Conservation (phyloP, 768 basidiomycete species). For the Hypholoma sublateritium region DNA sequence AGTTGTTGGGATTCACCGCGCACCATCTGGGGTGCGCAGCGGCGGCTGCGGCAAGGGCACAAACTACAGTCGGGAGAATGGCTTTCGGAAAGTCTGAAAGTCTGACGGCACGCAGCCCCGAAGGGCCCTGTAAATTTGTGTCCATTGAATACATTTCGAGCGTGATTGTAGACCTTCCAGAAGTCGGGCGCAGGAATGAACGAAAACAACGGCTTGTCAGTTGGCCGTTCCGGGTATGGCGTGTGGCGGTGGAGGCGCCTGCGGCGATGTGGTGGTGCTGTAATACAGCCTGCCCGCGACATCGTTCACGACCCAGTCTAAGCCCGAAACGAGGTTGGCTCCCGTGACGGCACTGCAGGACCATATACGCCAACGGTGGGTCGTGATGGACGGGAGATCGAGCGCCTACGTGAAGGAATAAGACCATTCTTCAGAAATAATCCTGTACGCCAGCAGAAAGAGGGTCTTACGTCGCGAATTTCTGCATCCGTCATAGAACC, state of each 20-base stretch:
- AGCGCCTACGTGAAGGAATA: constrained; percentile 55
- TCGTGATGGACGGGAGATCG: constrained; percentile 75
- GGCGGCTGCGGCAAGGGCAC: constrained; percentile 9
- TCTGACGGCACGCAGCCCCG: constrained; percentile 8
- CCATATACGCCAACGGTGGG: constrained; percentile 88
- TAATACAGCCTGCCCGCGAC: constrained; percentile 89
- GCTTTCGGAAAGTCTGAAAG: constrained; percentile 18
- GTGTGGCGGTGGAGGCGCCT: constrained; percentile 15
- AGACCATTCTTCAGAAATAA: constrained; percentile 12
- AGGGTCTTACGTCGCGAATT: constrained; percentile 72
- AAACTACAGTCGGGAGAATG: constrained; percentile 15
- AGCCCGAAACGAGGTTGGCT: constrained; percentile 75
- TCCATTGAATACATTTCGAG: not conserved
- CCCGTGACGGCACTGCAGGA: constrained; percentile 94
- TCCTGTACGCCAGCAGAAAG: constrained; percentile 12
- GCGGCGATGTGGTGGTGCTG: constrained; percentile 41
- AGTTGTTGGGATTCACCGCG: constrained; percentile 6
- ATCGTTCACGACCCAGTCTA: constrained; percentile 91
- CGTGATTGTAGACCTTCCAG: constrained; percentile 1
- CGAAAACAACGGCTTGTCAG: constrained; percentile 10
- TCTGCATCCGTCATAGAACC: constrained; percentile 82
- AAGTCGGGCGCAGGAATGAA: constrained; percentile 2
- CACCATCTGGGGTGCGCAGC: not conserved
- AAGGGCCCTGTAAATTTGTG: not conserved
- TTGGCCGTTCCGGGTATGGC: constrained; percentile 3